Conservation (phyloP, 139 green algal species). For the Penium margaritaceum region DNA sequence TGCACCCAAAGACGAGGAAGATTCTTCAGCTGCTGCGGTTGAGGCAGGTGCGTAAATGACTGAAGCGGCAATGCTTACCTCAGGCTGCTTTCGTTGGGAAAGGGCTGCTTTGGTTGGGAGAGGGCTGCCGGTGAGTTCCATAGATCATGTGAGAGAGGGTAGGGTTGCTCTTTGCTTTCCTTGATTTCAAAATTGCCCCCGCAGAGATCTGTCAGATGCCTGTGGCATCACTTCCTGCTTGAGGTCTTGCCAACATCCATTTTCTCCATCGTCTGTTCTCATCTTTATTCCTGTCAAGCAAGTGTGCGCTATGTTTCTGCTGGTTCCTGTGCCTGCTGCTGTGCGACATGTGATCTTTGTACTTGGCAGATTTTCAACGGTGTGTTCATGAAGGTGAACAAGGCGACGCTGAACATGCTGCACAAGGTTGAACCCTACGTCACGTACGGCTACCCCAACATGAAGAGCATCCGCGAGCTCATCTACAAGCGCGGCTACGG, state of each 20-base stretch:
- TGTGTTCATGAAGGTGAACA: slow-evolving; percentile 97
- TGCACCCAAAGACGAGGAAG: slow-evolving; percentile 92
- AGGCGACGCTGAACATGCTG: slow-evolving; percentile 93
- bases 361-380: slow-evolving; percentile 82
- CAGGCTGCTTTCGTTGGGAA: background rate
- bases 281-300: background rate
- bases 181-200: background rate
- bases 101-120: background rate
- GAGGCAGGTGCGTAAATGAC: slow-evolving; percentile 57
- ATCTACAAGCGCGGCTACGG: slow-evolving; percentile 98
- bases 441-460: slow-evolving; percentile 90
- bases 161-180: background rate
- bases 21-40: slow-evolving; percentile 96
- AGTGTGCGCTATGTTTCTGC: no score
- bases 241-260: background rate
- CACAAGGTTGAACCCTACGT: slow-evolving; percentile 95
- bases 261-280: background rate
- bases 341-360: no score
- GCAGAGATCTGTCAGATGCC: background rate
- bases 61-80: background rate
- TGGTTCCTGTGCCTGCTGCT: no score
- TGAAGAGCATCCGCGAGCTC: slow-evolving; percentile 94
- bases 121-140: no score
- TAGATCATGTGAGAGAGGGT: background rate
- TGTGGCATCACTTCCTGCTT: background rate